Conservation (phyloP, 148 eudicot species). For the Persicaria maculosa region DNA sequence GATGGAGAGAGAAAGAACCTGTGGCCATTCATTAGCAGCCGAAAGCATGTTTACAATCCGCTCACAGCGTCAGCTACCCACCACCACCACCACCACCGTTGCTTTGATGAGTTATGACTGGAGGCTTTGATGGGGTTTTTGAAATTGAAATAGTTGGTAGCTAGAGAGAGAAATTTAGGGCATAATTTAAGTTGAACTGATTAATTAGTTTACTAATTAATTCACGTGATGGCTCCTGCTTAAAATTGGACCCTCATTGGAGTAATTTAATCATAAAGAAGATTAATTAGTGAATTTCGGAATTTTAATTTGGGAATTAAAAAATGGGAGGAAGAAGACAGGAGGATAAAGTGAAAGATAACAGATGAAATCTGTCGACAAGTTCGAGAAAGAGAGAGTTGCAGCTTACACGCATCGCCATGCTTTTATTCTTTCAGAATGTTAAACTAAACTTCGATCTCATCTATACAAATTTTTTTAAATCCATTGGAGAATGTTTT, state of each 20-base stretch:
- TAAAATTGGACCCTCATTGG: neutral
- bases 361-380: constrained; percentile 7
- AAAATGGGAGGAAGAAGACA: constrained; percentile 6
- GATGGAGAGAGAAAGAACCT: constrained; percentile 13
- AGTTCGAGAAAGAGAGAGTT: constrained; percentile 9
- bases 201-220: neutral
- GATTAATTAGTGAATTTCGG: neutral
- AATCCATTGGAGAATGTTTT: too few relatives aligned
- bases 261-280: neutral
- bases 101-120: neutral
- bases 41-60: constrained; percentile 10
- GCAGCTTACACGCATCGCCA: constrained; percentile 9
- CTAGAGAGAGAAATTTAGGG: neutral
- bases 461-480: too few relatives aligned
- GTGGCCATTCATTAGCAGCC: constrained; percentile 14
- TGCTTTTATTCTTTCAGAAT: neutral
- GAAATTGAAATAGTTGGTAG: constrained; percentile 7
- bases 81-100: neutral
- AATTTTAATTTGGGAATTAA: neutral
- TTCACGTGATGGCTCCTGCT: constrained; percentile 7
- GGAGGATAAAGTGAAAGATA: constrained; percentile 13
- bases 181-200: neutral
- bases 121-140: neutral
- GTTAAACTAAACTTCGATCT: neutral
- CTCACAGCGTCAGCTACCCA: constrained; percentile 2